These are phyloP conservation scores for Eucalyptus sp. DNA, from an alignment of 345 rosid genomes.

Conservation along the genomic window DNA sequence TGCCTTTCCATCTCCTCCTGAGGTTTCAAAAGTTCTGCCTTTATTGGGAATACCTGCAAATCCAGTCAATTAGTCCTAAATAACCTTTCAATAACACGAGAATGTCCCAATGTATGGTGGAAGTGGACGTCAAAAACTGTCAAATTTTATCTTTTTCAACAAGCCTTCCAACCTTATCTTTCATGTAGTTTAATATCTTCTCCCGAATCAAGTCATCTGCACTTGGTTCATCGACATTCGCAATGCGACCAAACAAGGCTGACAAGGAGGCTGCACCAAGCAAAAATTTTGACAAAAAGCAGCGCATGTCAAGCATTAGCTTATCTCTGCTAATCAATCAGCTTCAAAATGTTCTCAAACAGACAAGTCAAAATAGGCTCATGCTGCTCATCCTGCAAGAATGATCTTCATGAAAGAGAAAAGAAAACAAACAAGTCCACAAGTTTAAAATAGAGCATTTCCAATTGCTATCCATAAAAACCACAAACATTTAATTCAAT, in stretches of 20 bases:
- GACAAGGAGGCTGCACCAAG: constrained; percentile 61
- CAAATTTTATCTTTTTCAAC: background rate
- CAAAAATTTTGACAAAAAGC: background rate
- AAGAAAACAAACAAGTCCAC: background rate
- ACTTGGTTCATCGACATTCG: constrained; percentile 58
- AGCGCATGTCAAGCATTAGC: background rate
- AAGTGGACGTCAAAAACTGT: background rate
- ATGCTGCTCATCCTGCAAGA: background rate
- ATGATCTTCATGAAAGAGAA: background rate
- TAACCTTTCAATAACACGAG: background rate
- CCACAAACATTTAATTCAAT: background rate
- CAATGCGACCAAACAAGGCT: constrained; percentile 79
- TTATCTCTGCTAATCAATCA: background rate
- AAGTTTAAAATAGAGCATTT: background rate
- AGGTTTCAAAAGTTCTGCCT: constrained; percentile 85
- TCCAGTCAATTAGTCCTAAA: background rate
- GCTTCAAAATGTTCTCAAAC: background rate
- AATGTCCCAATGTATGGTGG: background rate
- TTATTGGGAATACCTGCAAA: constrained; percentile 78
- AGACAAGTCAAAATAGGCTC: background rate
- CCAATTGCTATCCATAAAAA: background rate
- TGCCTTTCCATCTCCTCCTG: constrained; percentile 96
- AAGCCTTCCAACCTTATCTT: constrained; percentile 58
- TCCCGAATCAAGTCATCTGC: constrained; percentile 73
- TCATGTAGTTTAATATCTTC: constrained; percentile 69